phyloP scores from a whole-genome alignment of 2,329 filamentous ascomycete species.

The Aspergillus clavatus region DNA sequence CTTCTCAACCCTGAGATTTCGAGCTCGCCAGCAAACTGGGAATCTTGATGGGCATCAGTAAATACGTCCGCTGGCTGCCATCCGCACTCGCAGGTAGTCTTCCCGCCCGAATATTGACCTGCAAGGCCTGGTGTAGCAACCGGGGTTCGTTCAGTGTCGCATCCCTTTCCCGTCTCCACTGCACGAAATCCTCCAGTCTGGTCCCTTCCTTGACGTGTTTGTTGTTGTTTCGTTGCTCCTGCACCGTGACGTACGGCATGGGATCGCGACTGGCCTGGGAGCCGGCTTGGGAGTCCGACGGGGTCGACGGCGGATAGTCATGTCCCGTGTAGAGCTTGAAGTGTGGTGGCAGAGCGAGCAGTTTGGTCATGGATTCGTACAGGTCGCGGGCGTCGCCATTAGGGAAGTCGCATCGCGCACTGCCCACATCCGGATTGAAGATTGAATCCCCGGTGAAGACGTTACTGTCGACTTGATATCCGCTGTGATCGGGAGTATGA shows the following conservation, averaged over 20 bases:
- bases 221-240: constrained; percentile 8
- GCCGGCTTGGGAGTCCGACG: constrained; percentile 2
- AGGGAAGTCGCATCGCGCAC: constrained; percentile 52
- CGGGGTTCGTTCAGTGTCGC: constrained; percentile 26
- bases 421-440: constrained; percentile 49
- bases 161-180: constrained; percentile 29
- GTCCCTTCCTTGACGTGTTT: constrained; percentile 26
- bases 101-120: constrained; percentile 39
- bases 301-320: constrained; percentile 41
- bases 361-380: constrained; percentile 40
- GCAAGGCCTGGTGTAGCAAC: constrained; percentile 35
- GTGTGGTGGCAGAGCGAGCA: constrained; percentile 41
- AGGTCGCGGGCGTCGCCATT: constrained; percentile 43
- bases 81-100: constrained; percentile 20
- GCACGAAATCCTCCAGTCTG: constrained; percentile 30
- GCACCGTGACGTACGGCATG: constrained; percentile 28
- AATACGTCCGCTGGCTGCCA: neutral
- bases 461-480: constrained; percentile 49
- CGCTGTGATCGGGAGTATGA: constrained; percentile 58
- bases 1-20: neutral
- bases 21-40: neutral
- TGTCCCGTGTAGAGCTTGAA: constrained; percentile 51
- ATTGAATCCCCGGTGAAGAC: constrained; percentile 51
- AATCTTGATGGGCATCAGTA: neutral
- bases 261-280: constrained; percentile 1